Evolutionary conservation across 441 rosid genomes (phyloP).

Genomic region (Gossypium schwendimanii): DNA sequence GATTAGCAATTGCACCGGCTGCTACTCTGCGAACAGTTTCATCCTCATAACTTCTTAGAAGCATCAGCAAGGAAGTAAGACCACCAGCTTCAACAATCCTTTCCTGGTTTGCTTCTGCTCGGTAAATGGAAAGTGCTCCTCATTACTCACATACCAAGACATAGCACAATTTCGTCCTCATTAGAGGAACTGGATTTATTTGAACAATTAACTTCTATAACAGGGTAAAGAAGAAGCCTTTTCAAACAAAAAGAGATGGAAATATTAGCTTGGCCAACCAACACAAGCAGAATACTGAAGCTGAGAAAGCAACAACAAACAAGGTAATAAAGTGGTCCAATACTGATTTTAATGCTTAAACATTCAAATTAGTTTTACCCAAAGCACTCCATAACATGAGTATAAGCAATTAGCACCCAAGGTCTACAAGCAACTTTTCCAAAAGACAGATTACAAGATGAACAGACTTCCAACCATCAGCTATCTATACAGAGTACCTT

Average conservation of each 20-base stretch:
- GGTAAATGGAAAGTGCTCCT: slow-evolving; percentile 11
- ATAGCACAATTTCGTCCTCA: background rate
- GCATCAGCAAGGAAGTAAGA: slow-evolving; percentile 81
- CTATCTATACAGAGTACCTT: background rate
- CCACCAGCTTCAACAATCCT: slow-evolving; percentile 98
- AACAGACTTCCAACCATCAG: background rate
- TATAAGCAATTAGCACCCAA: background rate
- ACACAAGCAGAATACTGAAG: background rate
- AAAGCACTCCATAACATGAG: background rate
- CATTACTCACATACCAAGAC: background rate
- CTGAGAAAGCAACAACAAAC: slow-evolving; percentile 4
- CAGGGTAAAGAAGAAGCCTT: background rate
- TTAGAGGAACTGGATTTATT: slow-evolving; percentile 1
- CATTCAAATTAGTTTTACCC: background rate
- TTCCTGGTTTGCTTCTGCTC: slow-evolving; percentile 84
- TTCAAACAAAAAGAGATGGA: background rate
- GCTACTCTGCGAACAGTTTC: slow-evolving; percentile 95
- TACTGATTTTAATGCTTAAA: background rate
- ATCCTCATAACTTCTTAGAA: slow-evolving; percentile 90
- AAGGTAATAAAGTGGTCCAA: background rate
- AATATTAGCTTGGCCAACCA: background rate
- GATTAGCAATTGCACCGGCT: slow-evolving; percentile 98
- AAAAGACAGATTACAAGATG: background rate
- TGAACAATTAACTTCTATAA: background rate
- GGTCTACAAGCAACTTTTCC: background rate